Percentiles rank a stretch among this genome's conserved stretches.
Evolutionary conservation across 805 yeast species (phyloP).

Genomic region (Scheffersomyces spartinae): DNA sequence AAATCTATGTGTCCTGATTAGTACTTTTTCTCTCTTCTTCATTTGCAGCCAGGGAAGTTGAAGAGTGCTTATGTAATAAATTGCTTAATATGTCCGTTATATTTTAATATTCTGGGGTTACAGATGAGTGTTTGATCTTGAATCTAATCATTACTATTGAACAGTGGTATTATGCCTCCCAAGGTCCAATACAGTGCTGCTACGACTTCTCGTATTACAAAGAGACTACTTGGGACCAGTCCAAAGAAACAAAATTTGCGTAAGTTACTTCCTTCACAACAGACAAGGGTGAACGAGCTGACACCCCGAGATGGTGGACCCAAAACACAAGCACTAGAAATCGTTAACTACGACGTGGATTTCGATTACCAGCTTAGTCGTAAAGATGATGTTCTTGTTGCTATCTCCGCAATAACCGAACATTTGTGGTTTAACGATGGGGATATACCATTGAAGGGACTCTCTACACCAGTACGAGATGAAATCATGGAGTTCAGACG

Average conservation of each 20-base stretch:
- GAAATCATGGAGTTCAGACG: conserved; percentile 23
- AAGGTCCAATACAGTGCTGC: conserved; percentile 20
- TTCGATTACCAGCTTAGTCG: conserved; percentile 24
- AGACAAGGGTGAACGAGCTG: not conserved
- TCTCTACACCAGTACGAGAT: conserved; percentile 22
- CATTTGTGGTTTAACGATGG: conserved; percentile 25
- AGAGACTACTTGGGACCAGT: conserved; percentile 5
- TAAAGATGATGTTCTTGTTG: conserved; percentile 18
- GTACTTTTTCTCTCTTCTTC: too few relatives aligned
- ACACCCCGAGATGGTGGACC: not conserved
- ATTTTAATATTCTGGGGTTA: too few relatives aligned
- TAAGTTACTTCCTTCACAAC: not conserved
- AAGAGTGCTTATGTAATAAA: too few relatives aligned
- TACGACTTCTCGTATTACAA: conserved; percentile 20
- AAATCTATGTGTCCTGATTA: too few relatives aligned
- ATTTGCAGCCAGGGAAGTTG: too few relatives aligned
- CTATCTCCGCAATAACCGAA: conserved; percentile 18
- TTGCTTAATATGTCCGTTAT: too few relatives aligned
- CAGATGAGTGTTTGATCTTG: too few relatives aligned
- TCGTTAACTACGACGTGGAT: conserved; percentile 25
- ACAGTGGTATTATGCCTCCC: too few relatives aligned
- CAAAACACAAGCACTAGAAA: conserved; percentile 4
- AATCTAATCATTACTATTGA: too few relatives aligned
- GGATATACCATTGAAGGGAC: conserved; percentile 17
- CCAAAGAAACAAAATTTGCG: not conserved